Evolutionary conservation across 768 basidiomycete species (phyloP).

Genomic region (Naganishia onofrii): DNA sequence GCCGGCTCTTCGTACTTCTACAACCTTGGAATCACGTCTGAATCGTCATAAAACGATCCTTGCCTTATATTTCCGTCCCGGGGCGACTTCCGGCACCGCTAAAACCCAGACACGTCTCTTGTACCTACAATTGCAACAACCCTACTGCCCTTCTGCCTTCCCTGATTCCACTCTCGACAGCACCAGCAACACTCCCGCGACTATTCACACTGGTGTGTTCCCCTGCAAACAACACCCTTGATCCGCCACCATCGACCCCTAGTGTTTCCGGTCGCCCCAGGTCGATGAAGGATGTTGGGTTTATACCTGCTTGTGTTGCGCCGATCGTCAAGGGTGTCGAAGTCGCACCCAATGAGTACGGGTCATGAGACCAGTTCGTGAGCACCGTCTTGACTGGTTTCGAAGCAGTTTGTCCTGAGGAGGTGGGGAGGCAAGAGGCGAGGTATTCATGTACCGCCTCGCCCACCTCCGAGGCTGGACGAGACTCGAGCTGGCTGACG

Average conservation of each 20-base stretch:
- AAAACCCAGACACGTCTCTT: neutral
- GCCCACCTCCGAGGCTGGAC: slow-evolving; percentile 34
- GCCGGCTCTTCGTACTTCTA: too few relatives aligned
- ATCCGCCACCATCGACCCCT: slow-evolving; percentile 39
- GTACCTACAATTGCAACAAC: slow-evolving; percentile 33
- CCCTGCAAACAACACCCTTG: slow-evolving; percentile 53
- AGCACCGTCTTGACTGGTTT: slow-evolving; percentile 37
- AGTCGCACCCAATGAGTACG: slow-evolving; percentile 52
- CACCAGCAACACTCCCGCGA: slow-evolving; percentile 52
- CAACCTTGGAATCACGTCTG: too few relatives aligned
- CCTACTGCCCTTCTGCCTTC: slow-evolving; percentile 51
- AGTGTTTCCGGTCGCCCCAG: slow-evolving; percentile 44
- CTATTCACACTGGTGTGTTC: slow-evolving; percentile 56
- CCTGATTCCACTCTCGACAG: slow-evolving; percentile 51
- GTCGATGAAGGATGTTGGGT: slow-evolving; percentile 41
- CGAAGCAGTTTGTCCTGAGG: neutral
- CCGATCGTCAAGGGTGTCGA: slow-evolving; percentile 47
- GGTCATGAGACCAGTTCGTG: slow-evolving; percentile 51
- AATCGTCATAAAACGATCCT: too few relatives aligned
- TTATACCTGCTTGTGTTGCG: slow-evolving; percentile 22
- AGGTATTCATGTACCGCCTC: slow-evolving; percentile 41
- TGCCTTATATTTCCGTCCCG: too few relatives aligned
- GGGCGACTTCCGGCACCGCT: too few relatives aligned
- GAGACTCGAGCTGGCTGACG: slow-evolving; percentile 34
- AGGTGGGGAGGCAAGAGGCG: neutral